Base-by-base conservation (phyloP, 108 stramenopile species). In the Hondaea fermentalgiana region DNA sequence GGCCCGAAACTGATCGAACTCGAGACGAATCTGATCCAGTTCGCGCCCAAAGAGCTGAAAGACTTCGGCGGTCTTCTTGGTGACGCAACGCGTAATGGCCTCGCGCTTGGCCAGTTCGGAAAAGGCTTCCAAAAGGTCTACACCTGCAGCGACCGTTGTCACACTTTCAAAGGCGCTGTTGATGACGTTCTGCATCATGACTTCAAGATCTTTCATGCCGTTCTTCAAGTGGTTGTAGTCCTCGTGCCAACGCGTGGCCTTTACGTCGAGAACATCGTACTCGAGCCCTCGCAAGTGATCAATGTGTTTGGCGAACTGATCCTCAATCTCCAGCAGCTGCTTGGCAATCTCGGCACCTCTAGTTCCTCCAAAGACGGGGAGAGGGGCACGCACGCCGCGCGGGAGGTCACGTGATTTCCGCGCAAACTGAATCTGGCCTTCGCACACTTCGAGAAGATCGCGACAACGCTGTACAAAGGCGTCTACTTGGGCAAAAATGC, bases 381-480 rank as follows among this genome's bases (percentile, higher is more conserved):
- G 89, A 21, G 92, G 90, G 35, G 87, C 91, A 5, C 72, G 60
- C 49, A 59, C 58, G 17, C 92, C 92, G 23, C 72, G 72, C 16
- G 42, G 21, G 19, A 23, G 29, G 21, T 44, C 60, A 28, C 89
- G 90, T 4, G 51, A 53, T n/a, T 35, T 59, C 8, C 95, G 64
- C 16, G 93, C 91, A 43, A 95, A 94, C 89, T 95, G 95, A 16
- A 94, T 90, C 87, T 94, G 94, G 0, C 92, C 93, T 45, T 92
- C 93, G 91, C 95, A 95, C 4, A 95, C 92, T 87, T 94, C 94
- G 0, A 94, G 89, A 58, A 95, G 93, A 90, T 95, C 95, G 4
- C 90, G 91, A 87, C 95, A 95, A 42, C 95, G 92, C 91, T 94
- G 95, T 35, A 92, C 93, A 47, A 95, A 95, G 17, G 95, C 94